phyloP scores from a whole-genome alignment of 2,329 filamentous ascomycete genomes.

The Nectriaceae sp. region DNA sequence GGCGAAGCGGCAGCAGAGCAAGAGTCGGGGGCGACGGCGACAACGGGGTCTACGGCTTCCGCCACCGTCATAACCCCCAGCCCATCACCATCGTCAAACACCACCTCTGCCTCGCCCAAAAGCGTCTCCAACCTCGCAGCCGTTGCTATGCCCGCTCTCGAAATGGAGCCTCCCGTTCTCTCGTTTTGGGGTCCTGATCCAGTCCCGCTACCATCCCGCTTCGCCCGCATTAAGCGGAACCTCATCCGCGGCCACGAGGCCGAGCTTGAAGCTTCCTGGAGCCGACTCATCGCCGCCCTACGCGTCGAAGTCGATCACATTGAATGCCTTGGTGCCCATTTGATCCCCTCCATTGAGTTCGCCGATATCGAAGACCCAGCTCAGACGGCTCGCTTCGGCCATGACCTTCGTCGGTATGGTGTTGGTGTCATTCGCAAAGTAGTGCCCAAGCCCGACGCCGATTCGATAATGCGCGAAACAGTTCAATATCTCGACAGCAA shows the following conservation, averaged over 20 bases:
- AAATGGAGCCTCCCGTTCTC: slow-evolving; percentile 52
- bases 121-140: slow-evolving; percentile 2
- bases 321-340: slow-evolving; percentile 48
- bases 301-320: slow-evolving; percentile 55
- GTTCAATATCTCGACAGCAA: slow-evolving; percentile 51
- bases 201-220: slow-evolving; percentile 59
- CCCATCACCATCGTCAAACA: slow-evolving; percentile 9
- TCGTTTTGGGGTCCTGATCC: slow-evolving; percentile 60
- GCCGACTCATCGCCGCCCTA: slow-evolving; percentile 53
- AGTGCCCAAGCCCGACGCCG: slow-evolving; percentile 56
- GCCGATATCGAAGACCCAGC: slow-evolving; percentile 48
- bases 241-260: slow-evolving; percentile 57
- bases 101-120: slow-evolving; percentile 12
- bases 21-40: slow-evolving; percentile 2
- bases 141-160: slow-evolving; percentile 17
- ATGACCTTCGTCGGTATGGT: slow-evolving; percentile 61
- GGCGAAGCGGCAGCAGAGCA: not conserved
- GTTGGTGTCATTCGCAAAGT: slow-evolving; percentile 67
- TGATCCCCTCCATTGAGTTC: slow-evolving; percentile 60
- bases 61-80: slow-evolving; percentile 3
- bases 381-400: slow-evolving; percentile 56
- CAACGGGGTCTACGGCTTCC: slow-evolving; percentile 12
- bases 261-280: slow-evolving; percentile 56
- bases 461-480: slow-evolving; percentile 59
- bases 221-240: slow-evolving; percentile 56